Conservation (phyloP, 768 basidiomycete species). For the Hygrocybe coccinea region DNA sequence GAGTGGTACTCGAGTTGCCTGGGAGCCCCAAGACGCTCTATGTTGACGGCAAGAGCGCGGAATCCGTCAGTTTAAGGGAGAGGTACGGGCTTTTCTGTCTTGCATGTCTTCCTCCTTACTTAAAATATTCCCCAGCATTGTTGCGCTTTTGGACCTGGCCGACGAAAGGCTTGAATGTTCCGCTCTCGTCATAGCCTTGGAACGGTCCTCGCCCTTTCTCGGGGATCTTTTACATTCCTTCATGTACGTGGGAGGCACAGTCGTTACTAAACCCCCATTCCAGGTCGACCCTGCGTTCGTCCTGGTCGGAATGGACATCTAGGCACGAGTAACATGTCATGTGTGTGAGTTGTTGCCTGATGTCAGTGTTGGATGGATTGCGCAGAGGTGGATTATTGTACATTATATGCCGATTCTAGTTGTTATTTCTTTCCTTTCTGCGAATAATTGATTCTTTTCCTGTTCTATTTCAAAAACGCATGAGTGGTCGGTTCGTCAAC, state of each 20-base stretch:
- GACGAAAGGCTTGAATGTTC: conserved; percentile 78
- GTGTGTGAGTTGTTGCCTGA: no score
- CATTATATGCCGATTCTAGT: no score
- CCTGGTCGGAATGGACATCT: conserved; percentile 83
- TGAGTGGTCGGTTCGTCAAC: no score
- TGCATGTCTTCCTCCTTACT: conserved; percentile 1
- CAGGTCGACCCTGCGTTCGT: conserved; percentile 71
- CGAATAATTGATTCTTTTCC: no score
- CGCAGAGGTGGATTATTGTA: no score
- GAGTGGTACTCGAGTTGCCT: conserved; percentile 71
- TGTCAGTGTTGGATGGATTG: no score
- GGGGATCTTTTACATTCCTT: conserved; percentile 78
- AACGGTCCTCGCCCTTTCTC: conserved; percentile 65
- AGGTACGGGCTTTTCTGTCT: conserved; percentile 56
- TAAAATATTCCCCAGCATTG: conserved; percentile 50
- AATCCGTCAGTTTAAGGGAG: conserved; percentile 74
- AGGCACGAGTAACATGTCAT: not conserved
- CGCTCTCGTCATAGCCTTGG: conserved; percentile 74
- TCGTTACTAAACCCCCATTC: conserved; percentile 78
- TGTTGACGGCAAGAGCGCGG: conserved; percentile 79
- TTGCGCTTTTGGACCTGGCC: conserved; percentile 81
- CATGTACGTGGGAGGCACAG: conserved; percentile 87
- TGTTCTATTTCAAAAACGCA: no score
- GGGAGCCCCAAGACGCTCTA: conserved; percentile 72
- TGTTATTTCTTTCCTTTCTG: no score